phyloP scores from a whole-genome alignment of 75 land plant species.

The Selaginella tamariscina region DNA sequence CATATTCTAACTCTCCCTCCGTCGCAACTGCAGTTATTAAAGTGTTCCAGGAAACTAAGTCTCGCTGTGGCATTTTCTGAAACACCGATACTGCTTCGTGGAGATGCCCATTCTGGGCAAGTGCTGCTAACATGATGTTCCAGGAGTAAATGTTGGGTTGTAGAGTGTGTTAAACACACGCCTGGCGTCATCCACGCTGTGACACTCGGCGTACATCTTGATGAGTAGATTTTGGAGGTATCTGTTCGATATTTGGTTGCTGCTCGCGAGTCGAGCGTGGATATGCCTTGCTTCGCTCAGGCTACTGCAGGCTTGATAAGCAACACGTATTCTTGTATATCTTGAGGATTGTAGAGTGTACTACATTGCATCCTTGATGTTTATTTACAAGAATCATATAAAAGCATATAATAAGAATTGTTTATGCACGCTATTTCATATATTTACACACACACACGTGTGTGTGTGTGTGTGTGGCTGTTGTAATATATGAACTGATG shows the following conservation, averaged over 20 bases:
- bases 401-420: background rate
- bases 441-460: too few species aligned
- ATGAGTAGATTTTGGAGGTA: constrained; percentile 6
- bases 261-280: background rate
- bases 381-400: background rate
- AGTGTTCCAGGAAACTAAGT: background rate
- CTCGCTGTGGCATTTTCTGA: background rate
- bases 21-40: background rate
- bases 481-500: too few species aligned
- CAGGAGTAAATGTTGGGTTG: background rate
- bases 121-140: constrained; percentile 5
- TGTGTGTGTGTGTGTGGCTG: too few species aligned
- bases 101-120: background rate
- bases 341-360: background rate
- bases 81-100: background rate
- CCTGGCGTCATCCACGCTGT: background rate
- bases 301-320: background rate
- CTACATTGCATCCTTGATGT: background rate
- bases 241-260: background rate
- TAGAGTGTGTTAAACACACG: background rate
- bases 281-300: background rate
- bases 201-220: background rate
- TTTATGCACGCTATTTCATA: background rate
- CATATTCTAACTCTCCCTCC: background rate
- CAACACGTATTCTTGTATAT: background rate